Conservation (phyloP, 1,284 basidiomycete genomes). For the Singerocomus rubriflavus region DNA sequence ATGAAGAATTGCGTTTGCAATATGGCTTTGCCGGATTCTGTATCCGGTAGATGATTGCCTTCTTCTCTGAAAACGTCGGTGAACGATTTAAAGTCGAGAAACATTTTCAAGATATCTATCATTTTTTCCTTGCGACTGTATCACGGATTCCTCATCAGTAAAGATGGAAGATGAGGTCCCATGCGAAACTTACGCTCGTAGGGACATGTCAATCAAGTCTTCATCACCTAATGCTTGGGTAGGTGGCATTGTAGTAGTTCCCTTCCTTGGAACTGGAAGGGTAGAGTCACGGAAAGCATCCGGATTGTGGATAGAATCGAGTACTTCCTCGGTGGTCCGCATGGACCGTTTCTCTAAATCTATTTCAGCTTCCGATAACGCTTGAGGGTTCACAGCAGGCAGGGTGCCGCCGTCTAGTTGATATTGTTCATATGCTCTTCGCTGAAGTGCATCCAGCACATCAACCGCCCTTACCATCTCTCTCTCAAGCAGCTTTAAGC, state of each 20-base stretch:
- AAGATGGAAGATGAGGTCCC: neutral
- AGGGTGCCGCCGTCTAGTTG: neutral
- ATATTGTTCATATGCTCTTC: conserved; percentile 22
- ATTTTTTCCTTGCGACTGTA: conserved; percentile 10
- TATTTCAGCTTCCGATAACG: neutral
- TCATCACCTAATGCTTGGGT: conserved; percentile 11
- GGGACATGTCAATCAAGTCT: conserved; percentile 26
- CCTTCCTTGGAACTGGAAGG: neutral
- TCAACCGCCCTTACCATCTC: conserved; percentile 29
- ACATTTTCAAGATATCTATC: neutral
- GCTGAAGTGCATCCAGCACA: conserved; percentile 22
- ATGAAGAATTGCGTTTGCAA: conserved; percentile 1
- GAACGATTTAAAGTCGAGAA: conserved; percentile 7
- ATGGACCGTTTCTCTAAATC: neutral
- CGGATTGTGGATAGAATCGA: conserved; percentile 9
- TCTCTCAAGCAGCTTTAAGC: conserved; percentile 28
- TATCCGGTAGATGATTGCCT: neutral
- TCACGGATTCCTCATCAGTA: neutral
- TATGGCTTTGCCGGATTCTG: neutral
- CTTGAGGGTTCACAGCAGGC: neutral
- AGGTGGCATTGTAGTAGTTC: neutral
- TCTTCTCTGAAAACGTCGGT: neutral
- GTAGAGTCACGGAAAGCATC: neutral
- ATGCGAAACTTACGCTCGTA: conserved; percentile 18
- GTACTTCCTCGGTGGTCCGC: conserved; percentile 12